Base-by-base conservation (phyloP, 139 green algal species). In the Ettlia oleoabundans region DNA sequence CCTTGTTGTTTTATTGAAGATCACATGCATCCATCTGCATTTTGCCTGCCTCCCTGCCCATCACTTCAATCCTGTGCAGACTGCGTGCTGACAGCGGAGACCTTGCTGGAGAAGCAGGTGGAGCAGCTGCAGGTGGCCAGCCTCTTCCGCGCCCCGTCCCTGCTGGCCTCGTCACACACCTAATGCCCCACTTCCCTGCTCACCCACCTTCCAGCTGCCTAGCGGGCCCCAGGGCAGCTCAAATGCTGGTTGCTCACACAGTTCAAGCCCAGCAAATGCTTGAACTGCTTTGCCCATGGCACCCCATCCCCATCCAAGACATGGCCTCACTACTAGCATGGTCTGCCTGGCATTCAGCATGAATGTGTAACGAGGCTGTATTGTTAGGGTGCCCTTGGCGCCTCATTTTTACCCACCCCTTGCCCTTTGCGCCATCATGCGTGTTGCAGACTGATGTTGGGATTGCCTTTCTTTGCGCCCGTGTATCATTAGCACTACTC, bases 71-170 rank as follows among this genome's bases (percentile, higher is more conserved):
- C 73, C 52, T 33, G 0, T 8, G 58, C 75, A 81, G 75, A 76
- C 51, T 83, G 78, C 51, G 65, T 83, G 51, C 65, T 83, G 51
- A 67, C 65, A 1, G 78, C 78, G 0, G 42, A 83, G 66, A 6
- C 58, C 47, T 65, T 83, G 65, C 78, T 83, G 43, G 65, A 77
- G 64, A 67, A 69, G 64, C 38, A 58, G 65, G 47, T 77, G 47
- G 65, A 77, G 64, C 38, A 78, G 78, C 63, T 83, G 47, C 42
- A 77, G 35, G 42, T 33, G 35, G 69, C 69, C 69, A 58, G 33
- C 22, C 18, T 76, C 35, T 28, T 24, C 65, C 8, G 13, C 33
- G 65, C 73, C 22, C 35, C 41, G 35, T 35, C 52, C 13, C 73
- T 80, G 52, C 26, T 69, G 52, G 73, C 72, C 55, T 65, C 55